Base-by-base conservation (phyloP, 352 stramenopile species). In the Chrysophaeum taylorii region DNA sequence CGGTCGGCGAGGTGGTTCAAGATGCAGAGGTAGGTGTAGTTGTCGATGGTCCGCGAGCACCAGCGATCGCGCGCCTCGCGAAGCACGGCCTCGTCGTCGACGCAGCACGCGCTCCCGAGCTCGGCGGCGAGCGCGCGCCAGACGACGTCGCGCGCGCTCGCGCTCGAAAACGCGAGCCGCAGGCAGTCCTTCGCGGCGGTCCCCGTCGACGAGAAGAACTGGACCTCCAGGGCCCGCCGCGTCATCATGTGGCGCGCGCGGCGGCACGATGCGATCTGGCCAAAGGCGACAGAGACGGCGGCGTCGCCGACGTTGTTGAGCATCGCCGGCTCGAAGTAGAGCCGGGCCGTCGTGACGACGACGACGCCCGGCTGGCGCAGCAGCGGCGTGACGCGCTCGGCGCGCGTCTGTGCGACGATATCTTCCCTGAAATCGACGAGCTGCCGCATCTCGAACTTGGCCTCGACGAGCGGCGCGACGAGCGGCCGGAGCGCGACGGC, bases 21-120 rank as follows among this genome's bases (percentile, higher is more conserved):
- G 84, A 87, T 91, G 81, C 92, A 91, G 7, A 95, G 78, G 74
- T 96, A 95, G 70, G 93, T 87, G 76, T 94, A 94, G 48, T 89
- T 96, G 9, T 87, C 93, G 38, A 95, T 86, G 1, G 41, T 36
- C 33, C 31, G 27, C 35, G 9, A 14, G 2, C 31, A 36, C 57
- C 57, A 66, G 16, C 2, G 2, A 2, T 9, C 14, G 12, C 2
- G 15, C 57, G 57, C 57, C 1, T 66, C 33, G 5, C 1, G 1
- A 29, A 66, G 36, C 7, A 57, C n/a, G 12, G n/a, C n/a, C 5
- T 12, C 45, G 31, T 16, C 39, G 39, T 45, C 39, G 39, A 45
- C 39, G 25, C 18, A n/a, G n/a, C n/a, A 60, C 18, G 48, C 18
- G 18, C 18, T 9, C 25, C 18, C 18, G 25, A 60, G 48, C 48